These are phyloP conservation scores for Suillus clintonianus DNA, from an alignment of 768 basidiomycete species.

Conservation along the genomic window DNA sequence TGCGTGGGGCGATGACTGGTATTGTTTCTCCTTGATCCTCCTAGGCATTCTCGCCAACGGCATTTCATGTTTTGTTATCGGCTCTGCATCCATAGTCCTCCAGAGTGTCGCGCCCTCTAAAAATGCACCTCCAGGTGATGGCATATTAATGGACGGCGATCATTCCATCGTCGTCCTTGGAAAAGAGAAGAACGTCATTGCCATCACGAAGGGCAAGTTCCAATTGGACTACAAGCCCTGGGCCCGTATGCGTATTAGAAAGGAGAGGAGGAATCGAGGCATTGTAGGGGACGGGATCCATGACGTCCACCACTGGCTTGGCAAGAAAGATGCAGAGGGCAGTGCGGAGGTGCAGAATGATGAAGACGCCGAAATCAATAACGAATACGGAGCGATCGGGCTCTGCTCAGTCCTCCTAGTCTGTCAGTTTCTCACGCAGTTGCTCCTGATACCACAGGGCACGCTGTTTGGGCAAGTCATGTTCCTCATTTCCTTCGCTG, in stretches of 20 bases:
- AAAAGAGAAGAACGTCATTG: conserved; percentile 14
- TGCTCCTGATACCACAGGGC: conserved; percentile 24
- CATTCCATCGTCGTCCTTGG: conserved; percentile 18
- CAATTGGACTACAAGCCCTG: conserved; percentile 16
- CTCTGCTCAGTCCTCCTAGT: conserved; percentile 17
- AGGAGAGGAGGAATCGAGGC: neutral
- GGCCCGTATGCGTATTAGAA: conserved; percentile 12
- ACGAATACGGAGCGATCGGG: conserved; percentile 14
- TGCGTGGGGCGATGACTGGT: conserved; percentile 30
- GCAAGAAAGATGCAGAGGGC: neutral
- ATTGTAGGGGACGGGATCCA: neutral
- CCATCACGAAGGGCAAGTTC: conserved; percentile 21
- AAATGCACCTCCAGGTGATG: conserved; percentile 16
- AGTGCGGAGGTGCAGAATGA: neutral
- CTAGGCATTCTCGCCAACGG: conserved; percentile 34
- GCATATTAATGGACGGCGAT: conserved; percentile 7
- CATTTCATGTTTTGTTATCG: conserved; percentile 25
- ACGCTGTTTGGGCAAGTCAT: conserved; percentile 24
- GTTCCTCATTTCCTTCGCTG: conserved; percentile 21
- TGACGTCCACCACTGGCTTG: neutral
- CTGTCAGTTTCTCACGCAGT: conserved; percentile 22
- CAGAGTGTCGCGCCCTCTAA: conserved; percentile 6
- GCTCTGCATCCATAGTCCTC: conserved; percentile 16
- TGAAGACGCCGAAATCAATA: conserved; percentile 7
- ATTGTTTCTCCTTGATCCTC: conserved; percentile 28